Evolutionary conservation across 768 basidiomycete species (phyloP), one percentile per base, ranked within the genome.

Genomic region (Boletus pseudopeckii): DNA sequence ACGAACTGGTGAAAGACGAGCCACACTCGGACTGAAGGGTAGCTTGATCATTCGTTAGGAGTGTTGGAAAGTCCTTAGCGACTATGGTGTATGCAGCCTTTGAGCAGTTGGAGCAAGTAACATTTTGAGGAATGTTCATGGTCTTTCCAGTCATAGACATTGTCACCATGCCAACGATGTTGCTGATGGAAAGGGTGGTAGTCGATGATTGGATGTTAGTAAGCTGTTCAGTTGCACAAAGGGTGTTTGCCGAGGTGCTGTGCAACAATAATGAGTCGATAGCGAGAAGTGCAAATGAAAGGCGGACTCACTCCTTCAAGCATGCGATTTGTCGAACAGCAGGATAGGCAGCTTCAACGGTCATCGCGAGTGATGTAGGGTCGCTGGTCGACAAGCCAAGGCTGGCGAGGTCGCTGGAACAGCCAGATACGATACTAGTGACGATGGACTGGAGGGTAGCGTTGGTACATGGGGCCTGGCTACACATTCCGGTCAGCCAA

Each of bases 401-500:
- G 33, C 59, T 58, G 13, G 57, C 37, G 5, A 80, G 64, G 30
- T 80, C 78, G 30, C 63, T 58, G 15, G 72, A 58, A 66, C 84
- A 86, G 28, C 81, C 81, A 5, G 65, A 59, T 0, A 82, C 81
- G 44, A 86, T 48, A 60, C 81, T 83, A 30, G 72, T 62, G 8
- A 83, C 78, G 42, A 88, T 73, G 2, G 72, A 62, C 18, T 83
- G 68, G 10, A 91, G 74, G 0, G 85, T 83, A 18, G 69, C 70
- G 55, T 90, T 86, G 59, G 74, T 79, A 65, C 88, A 89, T 9
- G 80, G 65, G 4, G 70, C 70, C 43, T 72, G 70, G 17, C 75
- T 58, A 64, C 87, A 88, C 48, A 86, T 36, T 44, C 78, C 79
- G 0, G 69, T 74, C 45, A 88, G 68, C 88, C 88, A 91, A 38